Evolutionary conservation across 768 basidiomycete genomes (phyloP).

Genomic region (Coprinellus aureogranulatus): DNA sequence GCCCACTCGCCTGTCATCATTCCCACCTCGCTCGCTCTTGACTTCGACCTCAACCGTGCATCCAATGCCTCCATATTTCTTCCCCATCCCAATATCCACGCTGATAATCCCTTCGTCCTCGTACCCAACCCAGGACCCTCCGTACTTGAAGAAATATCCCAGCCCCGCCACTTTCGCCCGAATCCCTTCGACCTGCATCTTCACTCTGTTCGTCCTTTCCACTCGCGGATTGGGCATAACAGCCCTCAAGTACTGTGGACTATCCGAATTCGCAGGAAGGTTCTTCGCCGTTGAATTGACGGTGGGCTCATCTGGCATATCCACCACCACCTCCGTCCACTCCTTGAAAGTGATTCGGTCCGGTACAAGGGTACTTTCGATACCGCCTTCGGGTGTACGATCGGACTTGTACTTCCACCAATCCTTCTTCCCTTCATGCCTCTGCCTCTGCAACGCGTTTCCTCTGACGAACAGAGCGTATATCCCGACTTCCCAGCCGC

Average conservation of each 20-base stretch:
- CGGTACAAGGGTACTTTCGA: constrained; percentile 29
- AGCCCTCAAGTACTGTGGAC: constrained; percentile 15
- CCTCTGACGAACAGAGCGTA: constrained; percentile 31
- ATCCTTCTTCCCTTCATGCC: background rate
- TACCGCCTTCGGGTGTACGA: constrained; percentile 13
- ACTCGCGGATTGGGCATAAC: constrained; percentile 14
- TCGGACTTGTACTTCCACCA: constrained; percentile 9
- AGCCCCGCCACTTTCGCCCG: constrained; percentile 29
- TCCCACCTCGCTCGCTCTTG: constrained; percentile 9
- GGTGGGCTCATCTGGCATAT: constrained; percentile 22
- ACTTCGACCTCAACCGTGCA: constrained; percentile 32
- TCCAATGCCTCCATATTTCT: constrained; percentile 23
- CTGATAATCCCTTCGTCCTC: constrained; percentile 38
- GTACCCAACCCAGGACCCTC: constrained; percentile 24
- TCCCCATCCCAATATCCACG: constrained; percentile 29
- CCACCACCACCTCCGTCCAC: constrained; percentile 34
- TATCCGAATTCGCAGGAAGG: constrained; percentile 10
- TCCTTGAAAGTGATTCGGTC: constrained; percentile 33
- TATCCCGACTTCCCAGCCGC: constrained; percentile 26
- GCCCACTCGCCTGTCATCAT: background rate
- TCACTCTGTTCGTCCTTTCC: constrained; percentile 22
- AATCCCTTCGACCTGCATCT: constrained; percentile 34
- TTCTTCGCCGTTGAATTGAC: background rate
- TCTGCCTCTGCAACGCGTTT: constrained; percentile 4
- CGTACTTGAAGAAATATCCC: constrained; percentile 37